Conservation (phyloP, 2,329 filamentous ascomycete species). For the Monilinia polystroma region DNA sequence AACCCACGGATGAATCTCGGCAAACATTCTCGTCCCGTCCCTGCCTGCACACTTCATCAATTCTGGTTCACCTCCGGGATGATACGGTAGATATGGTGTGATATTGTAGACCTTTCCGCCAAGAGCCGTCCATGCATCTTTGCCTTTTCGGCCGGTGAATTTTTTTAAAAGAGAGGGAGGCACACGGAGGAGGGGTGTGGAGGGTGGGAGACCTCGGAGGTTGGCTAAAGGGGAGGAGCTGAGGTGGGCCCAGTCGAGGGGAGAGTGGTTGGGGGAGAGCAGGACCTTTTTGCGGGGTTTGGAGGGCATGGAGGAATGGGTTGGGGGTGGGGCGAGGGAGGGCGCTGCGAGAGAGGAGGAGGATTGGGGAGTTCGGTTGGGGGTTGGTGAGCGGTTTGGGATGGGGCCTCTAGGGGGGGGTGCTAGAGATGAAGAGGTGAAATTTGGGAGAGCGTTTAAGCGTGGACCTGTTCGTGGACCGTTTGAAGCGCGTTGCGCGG, state of each 20-base stretch:
- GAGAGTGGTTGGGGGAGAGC: slow-evolving; percentile 87
- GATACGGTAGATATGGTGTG: slow-evolving; percentile 82
- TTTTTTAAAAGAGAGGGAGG: slow-evolving; percentile 76
- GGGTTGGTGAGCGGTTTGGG: slow-evolving; percentile 41
- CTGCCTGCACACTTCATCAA: slow-evolving; percentile 61
- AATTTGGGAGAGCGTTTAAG: slow-evolving; percentile 27
- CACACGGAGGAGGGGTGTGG: slow-evolving; percentile 64
- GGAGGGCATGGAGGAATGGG: slow-evolving; percentile 43
- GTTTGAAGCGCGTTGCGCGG: slow-evolving; percentile 49
- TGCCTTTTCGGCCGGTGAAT: slow-evolving; percentile 79
- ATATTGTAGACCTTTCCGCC: slow-evolving; percentile 94
- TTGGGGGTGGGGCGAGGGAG: slow-evolving; percentile 51
- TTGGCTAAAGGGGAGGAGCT: slow-evolving; percentile 60
- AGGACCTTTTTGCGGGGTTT: slow-evolving; percentile 69
- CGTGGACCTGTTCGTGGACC: slow-evolving; percentile 29
- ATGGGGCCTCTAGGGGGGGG: slow-evolving; percentile 29
- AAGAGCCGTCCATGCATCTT: slow-evolving; percentile 86
- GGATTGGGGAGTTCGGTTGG: slow-evolving; percentile 43
- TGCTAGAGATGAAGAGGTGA: slow-evolving; percentile 25
- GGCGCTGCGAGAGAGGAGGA: slow-evolving; percentile 41
- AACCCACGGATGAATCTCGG: slow-evolving; percentile 68
- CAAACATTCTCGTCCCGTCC: slow-evolving; percentile 63
- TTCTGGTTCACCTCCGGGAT: slow-evolving; percentile 82
- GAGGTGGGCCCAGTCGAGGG: slow-evolving; percentile 91
- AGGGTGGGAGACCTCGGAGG: slow-evolving; percentile 60